Conservation (phyloP, 805 yeast genomes). For the Suhomyces sp. region DNA sequence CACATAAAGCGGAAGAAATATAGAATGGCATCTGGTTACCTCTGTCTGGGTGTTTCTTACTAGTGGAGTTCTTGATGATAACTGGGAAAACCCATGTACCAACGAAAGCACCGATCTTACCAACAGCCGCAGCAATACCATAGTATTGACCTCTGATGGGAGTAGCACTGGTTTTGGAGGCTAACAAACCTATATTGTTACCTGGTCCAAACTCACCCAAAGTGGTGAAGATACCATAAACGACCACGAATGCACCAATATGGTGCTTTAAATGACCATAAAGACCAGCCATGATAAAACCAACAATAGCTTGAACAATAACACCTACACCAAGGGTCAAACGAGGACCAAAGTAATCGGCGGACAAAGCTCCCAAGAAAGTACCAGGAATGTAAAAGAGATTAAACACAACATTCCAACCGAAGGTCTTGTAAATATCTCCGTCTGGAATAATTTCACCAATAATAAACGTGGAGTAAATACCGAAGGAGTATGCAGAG, state of each 20-base stretch:
- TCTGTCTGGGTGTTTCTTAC: conserved; percentile 40
- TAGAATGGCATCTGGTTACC: conserved; percentile 80
- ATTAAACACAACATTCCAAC: conserved; percentile 90
- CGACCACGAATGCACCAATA: conserved; percentile 77
- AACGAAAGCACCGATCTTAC: conserved; percentile 89
- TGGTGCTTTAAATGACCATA: conserved; percentile 54
- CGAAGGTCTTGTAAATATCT: conserved; percentile 70
- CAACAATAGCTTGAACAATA: conserved; percentile 68
- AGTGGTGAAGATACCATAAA: conserved; percentile 82
- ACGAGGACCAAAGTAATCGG: conserved; percentile 94
- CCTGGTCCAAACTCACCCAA: conserved; percentile 96
- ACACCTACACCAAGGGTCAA: conserved; percentile 71
- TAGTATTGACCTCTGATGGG: conserved; percentile 89
- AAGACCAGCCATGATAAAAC: conserved; percentile 78
- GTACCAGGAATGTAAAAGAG: conserved; percentile 90
- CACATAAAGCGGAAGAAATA: conserved; percentile 73
- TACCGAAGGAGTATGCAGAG: conserved; percentile 81
- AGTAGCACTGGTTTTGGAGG: conserved; percentile 82
- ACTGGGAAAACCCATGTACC: conserved; percentile 89
- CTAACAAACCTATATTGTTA: conserved; percentile 83
- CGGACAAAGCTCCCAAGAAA: conserved; percentile 73
- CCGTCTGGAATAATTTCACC: conserved; percentile 54
- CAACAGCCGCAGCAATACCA: conserved; percentile 87
- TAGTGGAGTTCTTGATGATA: conserved; percentile 52
- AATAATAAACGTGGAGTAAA: conserved; percentile 74